Percentiles rank a stretch among this genome's conserved stretches.
Evolutionary conservation across 1,284 basidiomycete species (phyloP).

Genomic region (Dichomitus squalens): DNA sequence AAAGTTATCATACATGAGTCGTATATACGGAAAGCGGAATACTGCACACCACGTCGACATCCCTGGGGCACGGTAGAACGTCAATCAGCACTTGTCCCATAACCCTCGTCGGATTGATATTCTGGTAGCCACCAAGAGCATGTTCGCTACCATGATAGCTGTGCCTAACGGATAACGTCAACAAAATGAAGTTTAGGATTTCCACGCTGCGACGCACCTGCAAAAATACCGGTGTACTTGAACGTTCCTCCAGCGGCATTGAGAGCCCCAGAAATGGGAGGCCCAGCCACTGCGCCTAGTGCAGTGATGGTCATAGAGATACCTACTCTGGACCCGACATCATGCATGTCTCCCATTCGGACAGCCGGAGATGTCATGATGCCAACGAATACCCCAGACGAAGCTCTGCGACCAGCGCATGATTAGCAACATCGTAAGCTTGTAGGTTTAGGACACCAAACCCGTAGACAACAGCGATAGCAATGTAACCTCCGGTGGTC

Average conservation of each 20-base stretch:
- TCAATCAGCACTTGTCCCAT: conserved; percentile 8
- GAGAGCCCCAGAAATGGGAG: conserved; percentile 64
- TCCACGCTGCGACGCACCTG: not conserved
- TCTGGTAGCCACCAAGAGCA: conserved; percentile 13
- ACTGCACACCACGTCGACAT: too few species aligned
- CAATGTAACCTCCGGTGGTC: conserved; percentile 42
- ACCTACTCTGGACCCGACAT: conserved; percentile 60
- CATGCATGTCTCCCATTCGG: conserved; percentile 54
- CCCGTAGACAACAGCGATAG: conserved; percentile 56
- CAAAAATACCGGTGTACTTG: conserved; percentile 55
- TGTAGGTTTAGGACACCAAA: conserved; percentile 28
- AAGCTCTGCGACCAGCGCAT: conserved; percentile 37
- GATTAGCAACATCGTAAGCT: not conserved
- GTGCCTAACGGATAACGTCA: conserved; percentile 1
- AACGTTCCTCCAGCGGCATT: conserved; percentile 45
- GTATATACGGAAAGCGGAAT: too few species aligned
- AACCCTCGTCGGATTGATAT: conserved; percentile 10
- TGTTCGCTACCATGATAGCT: conserved; percentile 16
- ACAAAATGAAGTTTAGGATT: not conserved
- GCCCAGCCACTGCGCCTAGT: conserved; percentile 50
- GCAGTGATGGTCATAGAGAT: conserved; percentile 55
- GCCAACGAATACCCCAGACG: conserved; percentile 57
- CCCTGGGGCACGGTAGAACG: too few species aligned
- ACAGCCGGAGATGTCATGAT: conserved; percentile 57
- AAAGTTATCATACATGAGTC: too few species aligned